Base-by-base conservation (phyloP, 352 stramenopile genomes). In the Saprolegnia diclina region DNA sequence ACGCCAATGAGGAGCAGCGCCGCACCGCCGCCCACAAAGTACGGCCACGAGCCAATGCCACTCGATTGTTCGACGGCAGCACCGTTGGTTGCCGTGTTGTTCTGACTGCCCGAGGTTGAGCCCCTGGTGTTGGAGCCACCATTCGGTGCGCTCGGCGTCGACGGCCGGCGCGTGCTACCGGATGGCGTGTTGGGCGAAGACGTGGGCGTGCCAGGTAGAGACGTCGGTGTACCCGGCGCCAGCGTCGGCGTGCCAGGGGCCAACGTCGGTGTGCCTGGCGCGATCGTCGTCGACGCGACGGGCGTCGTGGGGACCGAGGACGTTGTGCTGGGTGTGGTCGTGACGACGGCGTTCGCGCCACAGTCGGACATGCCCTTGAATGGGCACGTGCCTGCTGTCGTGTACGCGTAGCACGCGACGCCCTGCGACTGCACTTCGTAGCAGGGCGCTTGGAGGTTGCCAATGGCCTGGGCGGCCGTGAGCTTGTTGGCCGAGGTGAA, bases 1-100 rank as follows among this genome's bases (percentile, higher is more conserved):
- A 69, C 24, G 40, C 63, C 63, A 13, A 69, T 52, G 14, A 37
- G 42, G 10, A 69, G 21, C 1, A 69, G 48, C 7, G 63, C 63
- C 14, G 54, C 45, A 9, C 63, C 63, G 37, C 38, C 63, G 38
- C 11, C 63, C 16, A 69, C 37, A 9, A 69, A 61, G 37, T 61
- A 69, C 32, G 63, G 63, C 63, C 19, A 37, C 45, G 19, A 14
- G 10, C 61, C 38, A 19, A 13, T 32, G 22, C 29, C n/a, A 52
- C 18, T 19, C 24, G 26, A 42, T 13, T 1, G 6, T 50, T 64
- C 32, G 40, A 24, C 18, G 21, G 56, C 11, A 4, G 57, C 26
- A 6, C 16, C n/a, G 48, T 56, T 56, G 13, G 26, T 57, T 1
- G 37, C 24, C 5, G 61, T 56, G 16, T 18, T 29, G 48, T 38